Base-by-base conservation (phyloP, 768 basidiomycete species). In the Agaricus blazei region DNA sequence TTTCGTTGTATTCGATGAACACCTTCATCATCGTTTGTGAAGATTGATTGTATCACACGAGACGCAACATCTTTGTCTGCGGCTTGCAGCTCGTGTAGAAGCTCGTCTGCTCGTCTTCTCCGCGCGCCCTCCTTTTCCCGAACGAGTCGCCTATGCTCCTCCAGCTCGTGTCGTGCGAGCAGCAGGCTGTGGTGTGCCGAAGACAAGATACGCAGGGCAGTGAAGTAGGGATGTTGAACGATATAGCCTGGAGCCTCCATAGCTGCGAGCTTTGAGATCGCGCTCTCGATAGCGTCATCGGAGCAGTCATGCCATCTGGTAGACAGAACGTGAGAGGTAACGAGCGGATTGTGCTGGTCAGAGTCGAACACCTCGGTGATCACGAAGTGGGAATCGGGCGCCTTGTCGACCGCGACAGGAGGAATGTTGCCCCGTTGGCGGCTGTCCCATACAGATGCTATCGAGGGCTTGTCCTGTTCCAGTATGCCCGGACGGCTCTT, bases 301-400 rank as follows among this genome's bases (percentile, higher is more conserved):
- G 88, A 83, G 61, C 82, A 84, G 24, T 83, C 79, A 63, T 93
- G 90, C 89, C 90, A 93, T 64, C 75, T 79, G 8, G 83, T 87
- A 2, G 77, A 72, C 15, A 92, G 75, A 9, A 91, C 76, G 56
- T 82, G 77, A 1, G 75, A 65, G 1, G 73, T 69, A 11, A 74
- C 58, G 2, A 62, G 42, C 28, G 72, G 51, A 54, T 63, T 52
- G 41, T 77, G 65, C 6, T 70, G 62, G 9, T 71, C 64, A 4
- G 66, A 54, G 29, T 77, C 70, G 4, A 68, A 64, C 24, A 76
- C 72, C 28, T 64, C 68, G 9, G 73, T 67, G 3, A 71, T 58
- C 23, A 69, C 38, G 24, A 73, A 63, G 54, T 73, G 71, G 1
- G 73, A 67, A 14, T 27, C 43, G 23, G 26, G 50, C 23, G 28